phyloP scores from a whole-genome alignment of 805 yeast genomes.

The Clavispora phyllophila region DNA sequence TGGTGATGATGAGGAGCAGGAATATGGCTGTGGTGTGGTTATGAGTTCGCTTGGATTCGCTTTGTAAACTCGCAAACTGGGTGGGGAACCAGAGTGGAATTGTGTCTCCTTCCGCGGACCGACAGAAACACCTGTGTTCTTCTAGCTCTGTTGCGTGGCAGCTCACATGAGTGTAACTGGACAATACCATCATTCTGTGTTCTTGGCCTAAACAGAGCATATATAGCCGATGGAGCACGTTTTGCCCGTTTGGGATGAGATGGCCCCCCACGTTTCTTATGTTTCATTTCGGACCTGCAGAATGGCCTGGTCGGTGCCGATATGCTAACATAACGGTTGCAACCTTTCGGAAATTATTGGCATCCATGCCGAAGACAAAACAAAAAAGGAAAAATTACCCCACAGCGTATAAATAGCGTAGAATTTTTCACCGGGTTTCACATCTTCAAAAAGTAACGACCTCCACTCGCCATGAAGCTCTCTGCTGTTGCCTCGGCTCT shows the following conservation, averaged over 20 bases:
- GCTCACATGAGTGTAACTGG: too few species aligned
- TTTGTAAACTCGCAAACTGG: too few species aligned
- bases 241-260: not conserved
- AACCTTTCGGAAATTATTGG: not conserved
- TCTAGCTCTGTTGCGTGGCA: too few species aligned
- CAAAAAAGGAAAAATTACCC: not conserved
- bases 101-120: too few species aligned
- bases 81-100: too few species aligned
- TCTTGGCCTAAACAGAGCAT: too few species aligned
- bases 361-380: not conserved
- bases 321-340: not conserved
- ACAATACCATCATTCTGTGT: too few species aligned
- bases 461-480: conserved; percentile 6
- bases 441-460: not conserved
- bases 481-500: conserved; percentile 8
- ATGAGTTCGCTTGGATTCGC: too few species aligned
- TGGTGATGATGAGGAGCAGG: too few species aligned
- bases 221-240: not conserved
- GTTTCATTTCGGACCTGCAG: not conserved
- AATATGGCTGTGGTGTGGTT: too few species aligned
- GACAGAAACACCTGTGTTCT: too few species aligned
- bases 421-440: not conserved
- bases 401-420: not conserved
- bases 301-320: not conserved
- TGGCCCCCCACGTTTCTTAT: not conserved